These are phyloP conservation scores for Colletotrichum sp. DNA, from an alignment of 2,329 filamentous ascomycete genomes.

Conservation along the genomic window DNA sequence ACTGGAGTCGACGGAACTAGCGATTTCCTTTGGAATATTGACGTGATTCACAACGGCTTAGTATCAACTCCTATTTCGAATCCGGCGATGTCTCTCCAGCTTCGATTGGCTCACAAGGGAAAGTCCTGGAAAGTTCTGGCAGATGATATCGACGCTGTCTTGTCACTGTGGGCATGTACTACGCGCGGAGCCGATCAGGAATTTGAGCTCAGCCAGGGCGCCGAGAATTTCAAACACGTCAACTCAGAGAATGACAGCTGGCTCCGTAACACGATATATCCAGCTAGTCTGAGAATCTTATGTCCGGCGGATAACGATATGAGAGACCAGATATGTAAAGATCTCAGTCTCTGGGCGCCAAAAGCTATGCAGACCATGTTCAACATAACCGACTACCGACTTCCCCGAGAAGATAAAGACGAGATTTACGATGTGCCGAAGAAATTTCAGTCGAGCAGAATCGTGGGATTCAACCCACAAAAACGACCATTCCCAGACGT, in stretches of 20 bases:
- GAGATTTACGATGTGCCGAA: not conserved
- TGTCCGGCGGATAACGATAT: not conserved
- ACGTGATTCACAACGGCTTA: not conserved
- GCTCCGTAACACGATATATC: not conserved
- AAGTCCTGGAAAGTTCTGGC: not conserved
- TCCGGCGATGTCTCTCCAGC: not conserved
- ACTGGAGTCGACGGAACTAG: not conserved
- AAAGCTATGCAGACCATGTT: not conserved
- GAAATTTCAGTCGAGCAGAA: not conserved
- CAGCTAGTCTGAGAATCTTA: not conserved
- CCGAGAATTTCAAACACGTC: not conserved
- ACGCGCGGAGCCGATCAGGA: not conserved
- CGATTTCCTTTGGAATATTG: not conserved
- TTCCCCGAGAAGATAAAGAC: not conserved
- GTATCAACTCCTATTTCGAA: not conserved
- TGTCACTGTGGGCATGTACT: not conserved
- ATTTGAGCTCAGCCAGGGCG: not conserved
- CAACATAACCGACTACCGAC: not conserved
- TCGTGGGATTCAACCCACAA: not conserved
- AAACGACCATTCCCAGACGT: not conserved
- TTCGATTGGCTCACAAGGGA: not conserved
- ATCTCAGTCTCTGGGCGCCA: not conserved
- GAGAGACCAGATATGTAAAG: not conserved
- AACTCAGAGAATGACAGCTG: not conserved
- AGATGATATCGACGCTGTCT: not conserved